Base-by-base conservation (phyloP, 495 filamentous ascomycete genomes). In the Aspergillus asperescens region DNA sequence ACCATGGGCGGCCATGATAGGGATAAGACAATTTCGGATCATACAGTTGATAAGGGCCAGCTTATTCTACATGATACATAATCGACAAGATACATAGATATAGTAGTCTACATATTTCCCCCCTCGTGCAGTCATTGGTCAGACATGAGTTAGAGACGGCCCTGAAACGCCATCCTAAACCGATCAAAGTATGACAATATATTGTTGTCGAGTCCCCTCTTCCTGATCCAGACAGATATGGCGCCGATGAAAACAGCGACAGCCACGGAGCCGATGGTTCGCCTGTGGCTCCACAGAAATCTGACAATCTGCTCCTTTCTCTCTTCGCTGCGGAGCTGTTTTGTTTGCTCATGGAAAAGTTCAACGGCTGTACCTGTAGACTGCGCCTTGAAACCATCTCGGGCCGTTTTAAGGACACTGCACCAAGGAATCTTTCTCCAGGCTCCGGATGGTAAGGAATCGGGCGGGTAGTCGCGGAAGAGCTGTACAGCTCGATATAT, bases 321-420 rank as follows among this genome's bases (percentile, higher is more conserved):
- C 63, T 92, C 82, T 38, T 77, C 70, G 68, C 83, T 76, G 55
- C 73, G 65, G 27, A 96, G 61, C 65, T 93, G 83, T 19, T 65
- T 69, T 1, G 80, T 80, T 64, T 96, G 90, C 48, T 72, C 71
- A 15, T 81, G 67, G 59, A 95, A 95, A 43, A 82, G 74, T 7
- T 55, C 53, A 34, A 83, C 65, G 0, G 85, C 88, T 23, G 90
- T 79, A 7, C 71, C 57, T n/a, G 86, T 65, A 3, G 69, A 75
- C 48, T 84, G 78, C 24, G 61, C 61, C 13, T 66, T 50, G 5
- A 68, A 62, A 5, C 68, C 66, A 46, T 77, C 70, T 7, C 81
- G 75, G 0, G 86, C 84, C 0, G 91, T 94, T 62, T 95, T 95
- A 28, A 98, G 77, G 1, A 94, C 89, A 59, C 89, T 95, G 62